Conservation (phyloP, 2,329 filamentous ascomycete species). For the Juglanconis oblonga region DNA sequence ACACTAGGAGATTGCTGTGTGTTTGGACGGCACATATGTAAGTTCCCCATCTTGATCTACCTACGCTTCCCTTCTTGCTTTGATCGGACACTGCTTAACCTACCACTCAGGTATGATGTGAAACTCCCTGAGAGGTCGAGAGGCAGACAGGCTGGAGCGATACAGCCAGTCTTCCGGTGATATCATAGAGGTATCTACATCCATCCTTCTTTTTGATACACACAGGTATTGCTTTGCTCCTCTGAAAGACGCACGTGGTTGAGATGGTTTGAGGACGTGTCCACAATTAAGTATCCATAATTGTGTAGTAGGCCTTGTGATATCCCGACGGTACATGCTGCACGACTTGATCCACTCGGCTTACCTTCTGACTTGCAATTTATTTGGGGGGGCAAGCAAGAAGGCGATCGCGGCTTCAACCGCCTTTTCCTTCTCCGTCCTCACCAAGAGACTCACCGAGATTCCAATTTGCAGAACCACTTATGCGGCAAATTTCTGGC, state of each 20-base stretch:
- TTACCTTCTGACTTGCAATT: neutral
- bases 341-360: neutral
- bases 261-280: too few relatives aligned
- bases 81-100: neutral
- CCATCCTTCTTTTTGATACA: neutral
- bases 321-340: neutral
- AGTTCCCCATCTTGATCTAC: neutral
- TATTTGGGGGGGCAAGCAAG: neutral
- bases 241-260: too few relatives aligned
- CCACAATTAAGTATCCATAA: neutral
- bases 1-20: conserved; percentile 52
- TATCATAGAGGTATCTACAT: neutral
- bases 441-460: neutral
- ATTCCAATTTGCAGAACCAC: neutral
- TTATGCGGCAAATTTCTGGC: neutral
- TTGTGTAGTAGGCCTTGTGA: neutral
- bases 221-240: too few relatives aligned
- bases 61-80: too few relatives aligned
- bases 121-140: conserved; percentile 10
- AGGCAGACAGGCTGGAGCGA: conserved; percentile 3
- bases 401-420: neutral
- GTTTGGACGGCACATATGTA: conserved; percentile 55
- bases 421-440: neutral
- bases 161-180: conserved; percentile 8
- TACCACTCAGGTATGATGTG: neutral